Evolutionary conservation across 768 basidiomycete species (phyloP).

Genomic region (Amanita inopinata): DNA sequence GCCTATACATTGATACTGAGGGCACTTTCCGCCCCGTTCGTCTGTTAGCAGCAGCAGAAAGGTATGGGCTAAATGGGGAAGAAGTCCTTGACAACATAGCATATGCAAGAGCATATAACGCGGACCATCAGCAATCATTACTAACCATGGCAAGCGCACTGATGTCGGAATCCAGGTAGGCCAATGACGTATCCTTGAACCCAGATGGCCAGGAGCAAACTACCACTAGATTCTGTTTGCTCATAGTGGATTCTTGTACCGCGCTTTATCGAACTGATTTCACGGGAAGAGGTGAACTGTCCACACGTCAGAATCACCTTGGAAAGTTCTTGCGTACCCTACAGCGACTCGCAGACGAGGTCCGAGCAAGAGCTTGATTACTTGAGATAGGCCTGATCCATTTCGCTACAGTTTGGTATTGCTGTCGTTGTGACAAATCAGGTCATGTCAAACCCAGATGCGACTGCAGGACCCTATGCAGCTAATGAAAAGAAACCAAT

Average conservation of each 20-base stretch:
- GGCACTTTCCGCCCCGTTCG: constrained; percentile 98
- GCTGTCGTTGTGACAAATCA: constrained; percentile 98
- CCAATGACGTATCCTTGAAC: background rate
- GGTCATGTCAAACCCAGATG: constrained; percentile 98
- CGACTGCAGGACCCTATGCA: constrained; percentile 79
- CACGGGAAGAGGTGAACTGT: constrained; percentile 89
- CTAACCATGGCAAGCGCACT: constrained; percentile 91
- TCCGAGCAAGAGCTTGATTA: constrained; percentile 23
- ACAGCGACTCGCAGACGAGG: constrained; percentile 93
- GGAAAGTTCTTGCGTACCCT: constrained; percentile 92
- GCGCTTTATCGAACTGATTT: constrained; percentile 94
- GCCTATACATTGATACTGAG: constrained; percentile 97
- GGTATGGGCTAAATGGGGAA: constrained; percentile 95
- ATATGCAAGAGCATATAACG: constrained; percentile 97
- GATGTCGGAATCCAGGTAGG: constrained; percentile 96
- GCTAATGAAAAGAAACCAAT: constrained; percentile 97
- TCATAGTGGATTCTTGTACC: constrained; percentile 95
- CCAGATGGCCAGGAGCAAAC: constrained; percentile 2
- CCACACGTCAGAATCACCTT: constrained; percentile 90
- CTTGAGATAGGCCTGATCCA: background rate
- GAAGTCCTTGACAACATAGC: constrained; percentile 98
- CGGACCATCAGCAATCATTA: constrained; percentile 90
- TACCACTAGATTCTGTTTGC: constrained; percentile 73
- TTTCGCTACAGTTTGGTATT: constrained; percentile 79
- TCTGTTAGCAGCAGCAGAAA: constrained; percentile 87